Conservation (phyloP, 441 rosid genomes). For the Pelargonium fulgidum region DNA sequence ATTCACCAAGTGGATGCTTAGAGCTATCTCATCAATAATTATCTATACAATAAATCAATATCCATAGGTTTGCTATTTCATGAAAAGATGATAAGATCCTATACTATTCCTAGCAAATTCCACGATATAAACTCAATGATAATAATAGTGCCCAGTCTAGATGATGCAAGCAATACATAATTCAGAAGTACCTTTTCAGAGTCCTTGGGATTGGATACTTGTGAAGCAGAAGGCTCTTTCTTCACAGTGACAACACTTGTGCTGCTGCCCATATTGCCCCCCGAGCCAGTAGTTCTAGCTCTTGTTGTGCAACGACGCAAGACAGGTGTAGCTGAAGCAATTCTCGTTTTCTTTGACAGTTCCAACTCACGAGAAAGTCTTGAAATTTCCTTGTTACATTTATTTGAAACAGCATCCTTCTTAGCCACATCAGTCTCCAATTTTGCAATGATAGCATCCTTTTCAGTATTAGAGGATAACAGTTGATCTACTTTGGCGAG, state of each 20-base stretch:
- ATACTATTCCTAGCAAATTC: neutral
- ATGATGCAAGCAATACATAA: neutral
- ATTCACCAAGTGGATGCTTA: neutral
- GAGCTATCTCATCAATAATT: neutral
- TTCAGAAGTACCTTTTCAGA: slow-evolving; percentile 33
- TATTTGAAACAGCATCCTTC: slow-evolving; percentile 41
- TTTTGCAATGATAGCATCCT: slow-evolving; percentile 47
- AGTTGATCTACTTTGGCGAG: slow-evolving; percentile 42
- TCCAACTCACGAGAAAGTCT: slow-evolving; percentile 45
- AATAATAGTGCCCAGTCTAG: neutral
- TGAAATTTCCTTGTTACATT: slow-evolving; percentile 35
- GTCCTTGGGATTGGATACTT: slow-evolving; percentile 19
- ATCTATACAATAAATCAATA: neutral
- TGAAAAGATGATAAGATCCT: neutral
- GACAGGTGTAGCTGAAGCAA: slow-evolving; percentile 32
- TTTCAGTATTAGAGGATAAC: slow-evolving; percentile 45
- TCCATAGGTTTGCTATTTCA: neutral
- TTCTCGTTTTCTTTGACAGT: slow-evolving; percentile 36
- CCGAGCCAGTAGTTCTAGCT: slow-evolving; percentile 18
- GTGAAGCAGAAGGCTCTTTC: slow-evolving; percentile 34
- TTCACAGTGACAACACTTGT: slow-evolving; percentile 23
- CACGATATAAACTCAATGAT: neutral
- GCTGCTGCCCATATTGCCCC: slow-evolving; percentile 12
- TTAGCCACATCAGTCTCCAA: slow-evolving; percentile 39
- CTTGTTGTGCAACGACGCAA: slow-evolving; percentile 33